Evolutionary conservation across 1,139 yeast species (phyloP).

Genomic region (Candida albicans): DNA sequence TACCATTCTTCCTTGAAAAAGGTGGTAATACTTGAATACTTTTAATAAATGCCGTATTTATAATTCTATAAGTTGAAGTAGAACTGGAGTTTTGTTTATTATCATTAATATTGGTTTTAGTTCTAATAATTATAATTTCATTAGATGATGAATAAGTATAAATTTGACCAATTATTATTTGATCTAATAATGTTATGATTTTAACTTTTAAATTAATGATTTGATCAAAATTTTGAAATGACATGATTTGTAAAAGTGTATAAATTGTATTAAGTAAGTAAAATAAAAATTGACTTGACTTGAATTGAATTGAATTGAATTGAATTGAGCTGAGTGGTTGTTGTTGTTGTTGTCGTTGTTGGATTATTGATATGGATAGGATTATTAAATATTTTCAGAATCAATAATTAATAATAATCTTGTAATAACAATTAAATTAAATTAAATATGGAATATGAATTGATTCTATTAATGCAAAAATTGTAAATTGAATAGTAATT

Average conservation of each 20-base stretch:
- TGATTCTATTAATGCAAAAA: no score
- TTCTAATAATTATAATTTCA: conserved; percentile 22
- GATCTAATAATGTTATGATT: conserved; percentile 60
- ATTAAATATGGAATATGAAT: background rate
- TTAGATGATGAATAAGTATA: conserved; percentile 52
- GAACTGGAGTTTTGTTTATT: conserved; percentile 15
- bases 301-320: no score
- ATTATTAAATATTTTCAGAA: no score
- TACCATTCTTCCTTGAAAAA: conserved; percentile 19
- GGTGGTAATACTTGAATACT: conserved; percentile 44
- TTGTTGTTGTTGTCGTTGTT: no score
- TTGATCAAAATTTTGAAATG: conserved; percentile 15
- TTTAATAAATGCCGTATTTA: conserved; percentile 61
- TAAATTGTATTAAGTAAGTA: conserved; percentile 2
- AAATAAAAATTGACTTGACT: no score
- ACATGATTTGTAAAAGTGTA: conserved; percentile 6
- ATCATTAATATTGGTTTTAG: conserved; percentile 12
- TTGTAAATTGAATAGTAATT: no score
- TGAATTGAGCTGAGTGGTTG: no score
- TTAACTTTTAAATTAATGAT: conserved; percentile 47
- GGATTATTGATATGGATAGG: background rate
- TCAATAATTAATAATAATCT: no score
- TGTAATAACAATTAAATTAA: no score
- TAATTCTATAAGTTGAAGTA: conserved; percentile 45
- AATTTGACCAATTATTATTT: conserved; percentile 56